phyloP scores from a whole-genome alignment of 176 grass and related monocot species.

The Aegilops longissima region DNA sequence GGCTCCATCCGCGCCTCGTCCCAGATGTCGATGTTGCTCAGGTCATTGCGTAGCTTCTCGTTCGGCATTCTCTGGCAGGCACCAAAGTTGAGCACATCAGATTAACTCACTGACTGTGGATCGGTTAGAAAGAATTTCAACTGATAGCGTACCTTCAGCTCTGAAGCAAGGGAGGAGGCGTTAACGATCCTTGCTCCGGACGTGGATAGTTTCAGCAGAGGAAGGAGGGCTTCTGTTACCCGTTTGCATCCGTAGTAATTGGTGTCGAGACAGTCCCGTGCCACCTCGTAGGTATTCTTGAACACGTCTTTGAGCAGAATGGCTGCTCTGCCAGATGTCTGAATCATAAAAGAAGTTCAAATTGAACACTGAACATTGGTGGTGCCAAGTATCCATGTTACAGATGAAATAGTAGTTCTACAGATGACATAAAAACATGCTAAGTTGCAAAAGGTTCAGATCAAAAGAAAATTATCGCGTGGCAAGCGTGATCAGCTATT shows the following conservation, averaged over 20 bases:
- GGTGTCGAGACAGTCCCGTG: constrained; percentile 43
- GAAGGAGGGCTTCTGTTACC: constrained; percentile 67
- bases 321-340: constrained; percentile 67
- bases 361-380: not conserved
- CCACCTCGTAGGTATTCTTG: constrained; percentile 48
- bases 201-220: constrained; percentile 58
- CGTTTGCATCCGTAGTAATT: constrained; percentile 66
- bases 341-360: constrained; percentile 1
- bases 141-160: constrained; percentile 42
- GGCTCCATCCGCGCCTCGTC: constrained; percentile 31
- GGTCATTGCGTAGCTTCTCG: constrained; percentile 47
- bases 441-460: not conserved
- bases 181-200: constrained; percentile 71
- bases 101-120: not conserved
- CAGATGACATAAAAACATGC: not conserved
- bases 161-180: constrained; percentile 56
- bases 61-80: constrained; percentile 55
- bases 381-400: not conserved
- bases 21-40: constrained; percentile 44
- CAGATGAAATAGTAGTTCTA: not conserved
- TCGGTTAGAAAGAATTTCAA: not conserved
- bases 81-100: not conserved
- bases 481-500: too few species aligned
- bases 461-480: too few species aligned
- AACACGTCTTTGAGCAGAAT: constrained; percentile 57